Evolutionary conservation across 2,329 filamentous ascomycete genomes (phyloP).

Genomic region (Scedosporium aurantiacum): DNA sequence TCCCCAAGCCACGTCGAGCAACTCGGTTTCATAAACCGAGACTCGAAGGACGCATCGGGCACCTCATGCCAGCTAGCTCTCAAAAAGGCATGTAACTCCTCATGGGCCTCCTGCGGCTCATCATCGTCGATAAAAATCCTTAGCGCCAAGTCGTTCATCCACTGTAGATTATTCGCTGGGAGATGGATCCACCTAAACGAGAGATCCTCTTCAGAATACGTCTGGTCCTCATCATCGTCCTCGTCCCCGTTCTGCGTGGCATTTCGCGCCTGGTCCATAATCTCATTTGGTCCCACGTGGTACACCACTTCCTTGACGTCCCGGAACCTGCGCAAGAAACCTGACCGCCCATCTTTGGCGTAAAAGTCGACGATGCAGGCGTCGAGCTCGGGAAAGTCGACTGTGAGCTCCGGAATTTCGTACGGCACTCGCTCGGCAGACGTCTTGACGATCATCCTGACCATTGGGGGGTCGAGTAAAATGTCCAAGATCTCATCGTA

Average conservation of each 20-base stretch:
- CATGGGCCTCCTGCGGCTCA: not conserved
- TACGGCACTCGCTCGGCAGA: not conserved
- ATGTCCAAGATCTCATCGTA: not conserved
- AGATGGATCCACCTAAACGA: constrained; percentile 3
- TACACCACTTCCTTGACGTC: not conserved
- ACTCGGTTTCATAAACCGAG: constrained; percentile 1
- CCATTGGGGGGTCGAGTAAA: not conserved
- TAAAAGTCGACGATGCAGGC: not conserved
- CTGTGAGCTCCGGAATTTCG: not conserved
- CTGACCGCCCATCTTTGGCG: not conserved
- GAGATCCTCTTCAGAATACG: not conserved
- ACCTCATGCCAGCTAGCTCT: constrained; percentile 1
- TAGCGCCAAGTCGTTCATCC: not conserved
- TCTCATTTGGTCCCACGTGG: not conserved
- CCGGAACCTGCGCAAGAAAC: not conserved
- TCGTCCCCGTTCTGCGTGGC: not conserved
- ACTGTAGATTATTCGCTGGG: constrained; percentile 1
- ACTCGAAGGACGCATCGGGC: not conserved
- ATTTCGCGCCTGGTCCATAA: not conserved
- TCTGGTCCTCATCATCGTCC: not conserved
- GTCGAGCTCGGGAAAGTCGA: not conserved
- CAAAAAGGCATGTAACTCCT: not conserved
- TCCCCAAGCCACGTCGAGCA: not conserved
- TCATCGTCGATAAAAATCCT: not conserved
- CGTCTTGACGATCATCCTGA: not conserved